phyloP scores from a whole-genome alignment of 345 rosid species.

The Boechera stricta region DNA sequence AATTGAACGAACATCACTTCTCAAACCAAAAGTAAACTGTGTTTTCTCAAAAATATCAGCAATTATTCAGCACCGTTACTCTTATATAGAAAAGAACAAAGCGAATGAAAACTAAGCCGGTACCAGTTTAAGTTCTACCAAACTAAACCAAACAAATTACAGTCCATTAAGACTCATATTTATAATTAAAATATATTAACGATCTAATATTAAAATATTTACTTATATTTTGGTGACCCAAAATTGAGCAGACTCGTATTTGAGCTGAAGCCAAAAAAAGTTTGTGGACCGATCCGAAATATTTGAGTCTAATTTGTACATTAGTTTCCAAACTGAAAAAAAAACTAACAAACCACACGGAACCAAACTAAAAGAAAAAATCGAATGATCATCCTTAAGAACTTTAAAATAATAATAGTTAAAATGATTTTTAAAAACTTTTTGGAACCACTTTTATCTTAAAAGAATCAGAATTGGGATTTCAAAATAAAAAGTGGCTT shows the following conservation, averaged over 20 bases:
- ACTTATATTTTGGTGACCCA: not conserved
- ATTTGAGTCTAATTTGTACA: no score
- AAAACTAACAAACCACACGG: no score
- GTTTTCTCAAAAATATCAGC: no score
- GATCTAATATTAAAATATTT: not conserved
- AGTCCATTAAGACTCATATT: not conserved
- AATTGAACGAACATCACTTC: conserved; percentile 4
- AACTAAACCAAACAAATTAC: not conserved
- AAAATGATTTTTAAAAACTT: not conserved
- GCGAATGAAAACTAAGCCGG: not conserved
- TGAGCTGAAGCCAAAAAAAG: not conserved
- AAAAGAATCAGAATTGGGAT: not conserved
- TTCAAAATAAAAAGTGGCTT: not conserved
- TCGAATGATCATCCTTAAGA: not conserved
- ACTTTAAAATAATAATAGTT: not conserved
- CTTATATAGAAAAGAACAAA: no score
- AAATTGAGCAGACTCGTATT: not conserved
- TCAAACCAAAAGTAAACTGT: not conserved
- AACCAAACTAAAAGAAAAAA: no score
- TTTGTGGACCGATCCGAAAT: not conserved
- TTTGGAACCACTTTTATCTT: not conserved
- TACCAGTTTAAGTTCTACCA: not conserved
- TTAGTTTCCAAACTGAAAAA: no score
- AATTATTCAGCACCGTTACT: no score
- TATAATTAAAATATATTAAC: not conserved